Base-by-base conservation (phyloP, 352 stramenopile genomes). In the Saprolegnia diclina region DNA sequence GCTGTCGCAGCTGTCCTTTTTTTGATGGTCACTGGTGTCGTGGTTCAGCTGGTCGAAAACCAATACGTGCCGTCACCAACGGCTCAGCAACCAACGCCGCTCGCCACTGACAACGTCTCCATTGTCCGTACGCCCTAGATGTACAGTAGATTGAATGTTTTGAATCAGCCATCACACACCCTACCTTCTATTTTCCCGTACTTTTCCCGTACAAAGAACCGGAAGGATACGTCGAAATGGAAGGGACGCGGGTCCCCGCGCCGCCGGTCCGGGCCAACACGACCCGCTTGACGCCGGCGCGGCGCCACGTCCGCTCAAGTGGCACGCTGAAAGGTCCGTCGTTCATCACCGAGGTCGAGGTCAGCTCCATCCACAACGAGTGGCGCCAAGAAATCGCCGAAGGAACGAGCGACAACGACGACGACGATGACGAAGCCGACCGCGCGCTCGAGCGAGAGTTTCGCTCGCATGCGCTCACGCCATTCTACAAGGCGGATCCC, bases 401-500 rank as follows among this genome's bases (percentile, higher is more conserved):
- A 2, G 29, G 29, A 5, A 48, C 42, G 42, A 48, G 42, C 42
- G 18, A n/a, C 42, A 48, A 48, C 42, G 18, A 48, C 57, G 53
- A 54, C 16, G 57, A 48, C 42, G 37, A 24, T 19, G 38, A 40
- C 38, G 57, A 66, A 18, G 57, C 52, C 40, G 57, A 66, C 44
- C 14, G 35, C 14, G 19, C 37, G 13, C 57, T 66, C 44, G 57
- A 66, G 57, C 35, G 18, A 10, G 57, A 66, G 22, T 66, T 66
- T 42, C 40, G n/a, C 37, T 40, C 57, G 38, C 52, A 55, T 21
- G 37, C 57, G n/a, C 44, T 66, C 40, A 53, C 57, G 24, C 53
- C 57, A 40, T 66, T 54, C 57, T 92, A 92, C 74, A 81, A 90
- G 50, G 73, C 86, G 54, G 83, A 92, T 44, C 83, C 82, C 2